These are phyloP conservation scores for Russula sp. DNA, from an alignment of 768 basidiomycete species.

Conservation along the genomic window DNA sequence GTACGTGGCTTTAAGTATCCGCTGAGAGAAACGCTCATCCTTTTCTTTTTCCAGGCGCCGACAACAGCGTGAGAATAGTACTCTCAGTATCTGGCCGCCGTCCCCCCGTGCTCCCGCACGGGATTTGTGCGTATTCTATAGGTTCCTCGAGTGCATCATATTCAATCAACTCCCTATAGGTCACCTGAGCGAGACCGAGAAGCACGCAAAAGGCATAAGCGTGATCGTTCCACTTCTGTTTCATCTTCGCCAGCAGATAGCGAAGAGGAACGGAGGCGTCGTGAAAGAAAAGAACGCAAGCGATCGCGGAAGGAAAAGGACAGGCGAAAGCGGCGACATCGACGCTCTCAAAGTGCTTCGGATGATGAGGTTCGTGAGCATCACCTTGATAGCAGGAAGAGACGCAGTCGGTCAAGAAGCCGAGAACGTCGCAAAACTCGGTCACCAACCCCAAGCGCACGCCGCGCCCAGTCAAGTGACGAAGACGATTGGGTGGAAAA, in stretches of 20 bases:
- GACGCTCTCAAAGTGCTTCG: constrained; percentile 23
- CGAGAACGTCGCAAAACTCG: constrained; percentile 30
- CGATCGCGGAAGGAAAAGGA: constrained; percentile 50
- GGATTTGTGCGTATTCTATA: constrained; percentile 44
- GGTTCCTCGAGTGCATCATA: not conserved
- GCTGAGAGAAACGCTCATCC: constrained; percentile 13
- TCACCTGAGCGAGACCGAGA: constrained; percentile 53
- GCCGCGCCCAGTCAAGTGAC: constrained; percentile 34
- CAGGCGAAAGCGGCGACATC: constrained; percentile 41
- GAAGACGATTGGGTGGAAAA: constrained; percentile 74
- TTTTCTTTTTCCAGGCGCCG: constrained; percentile 54
- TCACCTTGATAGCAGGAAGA: constrained; percentile 33
- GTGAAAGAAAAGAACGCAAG: constrained; percentile 60
- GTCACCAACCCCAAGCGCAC: constrained; percentile 25
- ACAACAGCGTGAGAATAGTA: constrained; percentile 56
- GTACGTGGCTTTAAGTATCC: constrained; percentile 41
- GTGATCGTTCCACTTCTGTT: constrained; percentile 46
- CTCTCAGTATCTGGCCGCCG: constrained; percentile 72
- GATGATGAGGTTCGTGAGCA: constrained; percentile 36
- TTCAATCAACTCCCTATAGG: constrained; percentile 37
- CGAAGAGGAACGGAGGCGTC: constrained; percentile 59
- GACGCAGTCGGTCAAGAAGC: constrained; percentile 37
- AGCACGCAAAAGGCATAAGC: constrained; percentile 54
- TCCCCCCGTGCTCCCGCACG: constrained; percentile 72
- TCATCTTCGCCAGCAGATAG: constrained; percentile 41